Evolutionary conservation across 2,329 filamentous ascomycete genomes (phyloP).

Genomic region (Stemphylium beticola): DNA sequence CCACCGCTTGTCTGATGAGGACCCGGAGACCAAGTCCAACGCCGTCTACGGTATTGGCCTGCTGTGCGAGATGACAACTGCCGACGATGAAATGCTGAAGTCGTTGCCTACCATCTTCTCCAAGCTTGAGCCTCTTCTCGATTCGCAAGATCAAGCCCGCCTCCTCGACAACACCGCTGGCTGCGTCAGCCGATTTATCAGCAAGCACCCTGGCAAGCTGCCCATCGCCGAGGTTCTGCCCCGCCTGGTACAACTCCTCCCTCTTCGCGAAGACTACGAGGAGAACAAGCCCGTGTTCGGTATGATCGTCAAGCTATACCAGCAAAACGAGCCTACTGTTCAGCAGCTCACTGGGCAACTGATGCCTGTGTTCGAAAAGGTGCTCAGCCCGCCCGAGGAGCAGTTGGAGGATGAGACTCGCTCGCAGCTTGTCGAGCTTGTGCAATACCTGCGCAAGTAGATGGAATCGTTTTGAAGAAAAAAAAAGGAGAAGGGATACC

Average conservation of each 20-base stretch:
- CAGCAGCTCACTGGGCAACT: conserved; percentile 73
- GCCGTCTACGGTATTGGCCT: conserved; percentile 90
- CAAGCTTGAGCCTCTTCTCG: conserved; percentile 85
- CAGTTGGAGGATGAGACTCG: conserved; percentile 77
- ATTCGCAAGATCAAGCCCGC: conserved; percentile 77
- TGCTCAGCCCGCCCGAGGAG: conserved; percentile 73
- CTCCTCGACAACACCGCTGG: conserved; percentile 93
- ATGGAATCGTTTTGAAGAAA: conserved; percentile 20
- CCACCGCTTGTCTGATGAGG: conserved; percentile 87
- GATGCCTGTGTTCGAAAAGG: conserved; percentile 73
- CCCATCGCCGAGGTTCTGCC: conserved; percentile 84
- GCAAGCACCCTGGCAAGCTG: conserved; percentile 81
- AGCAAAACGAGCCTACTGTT: conserved; percentile 71
- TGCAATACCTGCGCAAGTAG: conserved; percentile 57
- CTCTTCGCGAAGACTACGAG: conserved; percentile 90
- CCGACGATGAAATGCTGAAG: conserved; percentile 74
- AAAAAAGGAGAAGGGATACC: conserved; percentile 27
- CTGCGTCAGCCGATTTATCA: conserved; percentile 90
- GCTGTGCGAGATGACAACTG: conserved; percentile 79
- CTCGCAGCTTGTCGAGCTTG: conserved; percentile 68
- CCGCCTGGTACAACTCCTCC: conserved; percentile 76
- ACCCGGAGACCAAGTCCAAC: conserved; percentile 92
- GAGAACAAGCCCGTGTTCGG: conserved; percentile 94
- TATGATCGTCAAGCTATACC: conserved; percentile 87
- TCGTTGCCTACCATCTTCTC: conserved; percentile 78